These are phyloP conservation scores for Striga asiatica DNA, from an alignment of 257 asterid species.

Conservation along the genomic window DNA sequence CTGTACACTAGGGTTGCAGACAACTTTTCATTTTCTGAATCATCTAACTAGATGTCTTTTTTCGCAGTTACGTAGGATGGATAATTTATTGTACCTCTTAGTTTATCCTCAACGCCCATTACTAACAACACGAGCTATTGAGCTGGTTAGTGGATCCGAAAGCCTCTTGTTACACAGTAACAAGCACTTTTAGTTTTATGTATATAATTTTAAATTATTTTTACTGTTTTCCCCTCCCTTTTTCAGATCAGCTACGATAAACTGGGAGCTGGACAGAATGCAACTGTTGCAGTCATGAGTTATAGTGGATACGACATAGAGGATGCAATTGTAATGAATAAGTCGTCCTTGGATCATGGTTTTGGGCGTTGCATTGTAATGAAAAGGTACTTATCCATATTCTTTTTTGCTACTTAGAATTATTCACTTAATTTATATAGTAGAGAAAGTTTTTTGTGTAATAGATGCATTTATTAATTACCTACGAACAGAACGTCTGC, in stretches of 20 bases:
- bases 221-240: too few relatives aligned
- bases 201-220: too few relatives aligned
- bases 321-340: conserved; percentile 97
- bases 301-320: conserved; percentile 96
- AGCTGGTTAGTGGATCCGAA: too few relatives aligned
- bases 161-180: not conserved
- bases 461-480: conserved; percentile 3
- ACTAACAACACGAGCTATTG: too few relatives aligned
- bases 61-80: conserved; percentile 73
- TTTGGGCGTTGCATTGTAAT: conserved; percentile 95
- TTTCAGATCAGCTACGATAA: conserved; percentile 69
- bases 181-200: too few relatives aligned
- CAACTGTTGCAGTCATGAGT: conserved; percentile 96
- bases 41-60: not conserved
- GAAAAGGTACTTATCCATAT: conserved; percentile 44
- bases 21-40: not conserved
- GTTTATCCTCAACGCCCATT: conserved; percentile 92
- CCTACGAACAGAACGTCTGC: conserved; percentile 42
- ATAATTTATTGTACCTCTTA: conserved; percentile 71
- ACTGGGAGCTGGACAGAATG: conserved; percentile 97
- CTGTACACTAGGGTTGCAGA: not conserved
- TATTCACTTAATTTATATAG: not conserved
- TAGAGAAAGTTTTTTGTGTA: conserved; percentile 13
- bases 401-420: not conserved
- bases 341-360: conserved; percentile 95